Evolutionary conservation across 441 rosid genomes (phyloP), one percentile per base, ranked within the genome.

Genomic region (Eutrema salsugineum): DNA sequence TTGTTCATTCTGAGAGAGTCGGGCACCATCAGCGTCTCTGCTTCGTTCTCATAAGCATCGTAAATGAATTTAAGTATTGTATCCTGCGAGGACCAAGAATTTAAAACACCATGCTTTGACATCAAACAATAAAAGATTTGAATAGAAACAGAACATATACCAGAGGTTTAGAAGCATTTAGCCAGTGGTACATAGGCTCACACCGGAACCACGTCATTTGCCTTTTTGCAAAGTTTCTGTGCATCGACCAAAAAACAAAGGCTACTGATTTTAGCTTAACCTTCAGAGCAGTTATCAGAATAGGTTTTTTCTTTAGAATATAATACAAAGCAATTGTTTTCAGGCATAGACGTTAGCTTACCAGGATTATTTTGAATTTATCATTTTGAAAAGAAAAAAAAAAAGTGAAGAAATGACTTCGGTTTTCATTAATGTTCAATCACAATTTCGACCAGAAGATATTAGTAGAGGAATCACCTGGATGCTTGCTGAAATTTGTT

Each of bases 121-220:
- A 40, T 2, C 24, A 20, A 30, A 27, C 40, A 33, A 57, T 5
- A 15, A 10, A 33, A 30, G 30, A 33, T 38, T 19, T 40, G 36
- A 42, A 36, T 27, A 40, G 40, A 42, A 1, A 49, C 3, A 63
- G 16, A 46, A 49, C 51, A 38, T 33, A 7, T 85, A 93, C 97
- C 91, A 91, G 68, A 27, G 97, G 93, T 71, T 66, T 83, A 59
- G 98, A 88, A 72, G 97, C 98, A 72, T 91, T 77, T 24, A 93
- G 89, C 98, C 98, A 93, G 48, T 91, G 86, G 82, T 93, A 93
- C 66, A 88, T 84, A 51, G 74, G 86, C 77, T 91, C 98, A 73
- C 78, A 87, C 39, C 93, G 85, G 51, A 91, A 91, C 98, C 98
- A 93, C 36, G 98, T 93, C 86, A 91, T 77, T 80, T 93, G 98